Conservation (phyloP, 441 rosid species). For the Francoa sonchifolia region DNA sequence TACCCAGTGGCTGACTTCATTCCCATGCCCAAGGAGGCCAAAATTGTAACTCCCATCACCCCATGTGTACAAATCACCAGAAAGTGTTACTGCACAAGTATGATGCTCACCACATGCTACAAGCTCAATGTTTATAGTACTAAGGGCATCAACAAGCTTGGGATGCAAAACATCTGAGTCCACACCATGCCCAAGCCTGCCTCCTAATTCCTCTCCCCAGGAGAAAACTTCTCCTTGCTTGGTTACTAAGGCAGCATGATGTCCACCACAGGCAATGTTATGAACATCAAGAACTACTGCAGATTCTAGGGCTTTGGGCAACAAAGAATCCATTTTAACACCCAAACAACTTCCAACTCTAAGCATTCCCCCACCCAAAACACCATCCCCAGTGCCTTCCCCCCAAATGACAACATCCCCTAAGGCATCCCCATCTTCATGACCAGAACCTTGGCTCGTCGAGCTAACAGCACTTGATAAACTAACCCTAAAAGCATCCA, state of each 20-base stretch:
- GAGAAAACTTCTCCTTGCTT: constrained; percentile 89
- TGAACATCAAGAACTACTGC: constrained; percentile 87
- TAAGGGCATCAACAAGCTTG: constrained; percentile 70
- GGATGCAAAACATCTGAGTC: constrained; percentile 81
- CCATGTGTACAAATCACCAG: constrained; percentile 96
- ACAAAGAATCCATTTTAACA: constrained; percentile 57
- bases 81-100: constrained; percentile 89
- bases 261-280: constrained; percentile 83
- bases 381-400: constrained; percentile 78
- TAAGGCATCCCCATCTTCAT: constrained; percentile 93
- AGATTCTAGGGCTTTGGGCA: constrained; percentile 92
- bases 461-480: constrained; percentile 96
- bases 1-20: constrained; percentile 86
- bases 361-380: constrained; percentile 77
- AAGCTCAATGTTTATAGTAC: constrained; percentile 68
- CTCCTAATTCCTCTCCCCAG: constrained; percentile 95
- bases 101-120: constrained; percentile 93
- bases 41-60: constrained; percentile 76
- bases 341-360: constrained; percentile 46
- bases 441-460: constrained; percentile 97
- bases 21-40: constrained; percentile 95
- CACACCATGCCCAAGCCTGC: constrained; percentile 97
- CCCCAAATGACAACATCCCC: constrained; percentile 99
- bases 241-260: constrained; percentile 82
- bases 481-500: constrained; percentile 90